Base-by-base conservation (phyloP, 805 yeast genomes). In the Myxozyma kluyveri region DNA sequence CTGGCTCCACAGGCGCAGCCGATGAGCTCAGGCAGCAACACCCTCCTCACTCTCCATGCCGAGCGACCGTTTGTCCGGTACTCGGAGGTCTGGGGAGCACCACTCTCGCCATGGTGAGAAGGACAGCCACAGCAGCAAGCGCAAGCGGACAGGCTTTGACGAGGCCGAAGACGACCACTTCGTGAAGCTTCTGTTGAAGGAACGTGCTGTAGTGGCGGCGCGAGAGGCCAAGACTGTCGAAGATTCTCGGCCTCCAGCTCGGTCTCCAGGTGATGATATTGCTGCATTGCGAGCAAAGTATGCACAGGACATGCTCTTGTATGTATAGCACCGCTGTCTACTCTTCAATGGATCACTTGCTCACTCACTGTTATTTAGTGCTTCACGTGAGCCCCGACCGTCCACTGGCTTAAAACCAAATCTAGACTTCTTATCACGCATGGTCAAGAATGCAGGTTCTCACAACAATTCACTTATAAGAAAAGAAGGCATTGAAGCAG, bases 401-500 rank as follows among this genome's bases (percentile, higher is more conserved):
- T 29, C 33, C 9, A 29, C 33, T 9, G 46, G 46, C 5, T 22
- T 52, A 1, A 43, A 46, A 33, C 59, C 59, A 17, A 51, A 55
- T 31, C 41, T 49, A 14, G 19, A 44, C 2, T 55, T 55, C 37
- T 49, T 55, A 24, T 39, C 47, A 9, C 47, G 59, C 12, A 27
- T 55, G 2, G 56, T 55, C 22, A 47, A 53, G 27, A 27, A 27
- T 27, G 53, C 51, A 1, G 45, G 49, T 38, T 44, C 47, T 17
- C 59, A 55, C 47, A 55, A 55, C 29, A 41, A 42, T 12, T 49
- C 49, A 12, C 33, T 55, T 14, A n/a, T 45, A 18, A 23, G 39
- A 27, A 53, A 42, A 22, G 57, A 53, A 41, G 50, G 47, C n/a
- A 29, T 41, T 4, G 45, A 45, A 14, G 57, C 57, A 9, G 50